Evolutionary conservation across 2,329 filamentous ascomycete genomes (phyloP).

Genomic region (Exophiala calicioides): DNA sequence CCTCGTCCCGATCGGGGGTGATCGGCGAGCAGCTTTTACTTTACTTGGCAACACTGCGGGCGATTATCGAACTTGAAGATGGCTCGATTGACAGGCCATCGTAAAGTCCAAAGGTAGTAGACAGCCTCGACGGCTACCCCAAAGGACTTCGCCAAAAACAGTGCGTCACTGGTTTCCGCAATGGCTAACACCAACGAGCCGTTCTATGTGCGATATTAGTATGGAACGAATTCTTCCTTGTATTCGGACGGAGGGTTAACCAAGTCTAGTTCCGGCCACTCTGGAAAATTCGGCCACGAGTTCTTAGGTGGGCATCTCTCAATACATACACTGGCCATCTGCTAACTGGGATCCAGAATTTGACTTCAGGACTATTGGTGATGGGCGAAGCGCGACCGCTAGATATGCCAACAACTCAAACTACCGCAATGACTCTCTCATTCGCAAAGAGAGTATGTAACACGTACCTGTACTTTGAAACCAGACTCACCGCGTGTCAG

Average conservation of each 20-base stretch:
- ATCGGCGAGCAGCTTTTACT: too few relatives aligned
- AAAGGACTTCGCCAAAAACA: too few relatives aligned
- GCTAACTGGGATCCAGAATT: constrained; percentile 66
- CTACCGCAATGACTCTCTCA: constrained; percentile 97
- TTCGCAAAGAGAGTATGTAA: constrained; percentile 98
- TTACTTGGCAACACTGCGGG: too few relatives aligned
- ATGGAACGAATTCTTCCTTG: constrained; percentile 45
- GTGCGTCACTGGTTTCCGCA: constrained; percentile 34
- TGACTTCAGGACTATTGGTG: constrained; percentile 88
- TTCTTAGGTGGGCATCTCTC: constrained; percentile 71
- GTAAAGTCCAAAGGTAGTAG: too few relatives aligned
- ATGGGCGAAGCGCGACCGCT: constrained; percentile 88
- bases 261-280: constrained; percentile 81
- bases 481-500: too few relatives aligned
- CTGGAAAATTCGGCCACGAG: constrained; percentile 95
- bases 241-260: constrained; percentile 38
- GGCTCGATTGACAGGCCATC: too few relatives aligned
- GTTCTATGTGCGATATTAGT: constrained; percentile 99
- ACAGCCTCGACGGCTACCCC: too few relatives aligned
- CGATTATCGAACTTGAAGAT: too few relatives aligned
- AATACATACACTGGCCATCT: not conserved
- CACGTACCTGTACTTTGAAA: too few relatives aligned
- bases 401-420: constrained; percentile 99
- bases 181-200: constrained; percentile 74
- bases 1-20: too few relatives aligned